Conservation (phyloP, 805 yeast species). For the Metschnikowia koreensis region DNA sequence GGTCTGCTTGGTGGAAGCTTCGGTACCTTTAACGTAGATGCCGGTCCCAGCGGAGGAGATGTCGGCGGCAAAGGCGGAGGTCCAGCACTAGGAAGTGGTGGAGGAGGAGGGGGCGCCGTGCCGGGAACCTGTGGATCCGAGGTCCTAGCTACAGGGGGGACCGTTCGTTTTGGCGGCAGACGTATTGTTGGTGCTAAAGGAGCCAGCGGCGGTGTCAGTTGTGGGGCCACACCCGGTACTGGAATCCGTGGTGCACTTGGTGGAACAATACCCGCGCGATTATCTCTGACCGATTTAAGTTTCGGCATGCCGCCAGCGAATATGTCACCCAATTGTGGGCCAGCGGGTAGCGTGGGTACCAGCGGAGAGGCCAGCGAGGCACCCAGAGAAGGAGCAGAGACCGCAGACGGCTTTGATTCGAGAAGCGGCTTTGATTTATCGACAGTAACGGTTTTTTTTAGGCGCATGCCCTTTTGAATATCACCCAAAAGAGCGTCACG, state of each 20-base stretch:
- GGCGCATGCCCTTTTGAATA: conserved; percentile 58
- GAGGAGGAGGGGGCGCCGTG: conserved; percentile 12
- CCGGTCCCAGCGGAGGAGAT: conserved; percentile 12
- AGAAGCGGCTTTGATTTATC: conserved; percentile 56
- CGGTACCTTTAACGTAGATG: conserved; percentile 23
- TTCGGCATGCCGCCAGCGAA: conserved; percentile 83
- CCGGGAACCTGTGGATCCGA: conserved; percentile 18
- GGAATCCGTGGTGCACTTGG: conserved; percentile 41
- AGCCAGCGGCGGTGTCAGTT: conserved; percentile 15
- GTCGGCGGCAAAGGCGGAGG: conserved; percentile 23
- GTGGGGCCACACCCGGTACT: conserved; percentile 10
- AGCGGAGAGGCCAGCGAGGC: conserved; percentile 10
- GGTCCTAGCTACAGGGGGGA: conserved; percentile 17
- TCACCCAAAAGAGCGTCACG: conserved; percentile 66
- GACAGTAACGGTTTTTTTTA: conserved; percentile 44
- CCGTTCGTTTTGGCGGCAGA: conserved; percentile 6
- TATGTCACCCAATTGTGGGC: conserved; percentile 60
- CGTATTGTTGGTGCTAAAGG: conserved; percentile 17
- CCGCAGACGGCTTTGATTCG: conserved; percentile 31
- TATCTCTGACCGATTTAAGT: conserved; percentile 44
- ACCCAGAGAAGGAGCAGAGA: conserved; percentile 12
- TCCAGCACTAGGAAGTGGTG: conserved; percentile 20
- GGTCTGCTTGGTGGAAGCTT: conserved; percentile 43
- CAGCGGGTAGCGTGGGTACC: conserved; percentile 24
- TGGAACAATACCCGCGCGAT: conserved; percentile 36